Base-by-base conservation (phyloP, 352 stramenopile genomes). In the Thalassiosira pacifica region DNA sequence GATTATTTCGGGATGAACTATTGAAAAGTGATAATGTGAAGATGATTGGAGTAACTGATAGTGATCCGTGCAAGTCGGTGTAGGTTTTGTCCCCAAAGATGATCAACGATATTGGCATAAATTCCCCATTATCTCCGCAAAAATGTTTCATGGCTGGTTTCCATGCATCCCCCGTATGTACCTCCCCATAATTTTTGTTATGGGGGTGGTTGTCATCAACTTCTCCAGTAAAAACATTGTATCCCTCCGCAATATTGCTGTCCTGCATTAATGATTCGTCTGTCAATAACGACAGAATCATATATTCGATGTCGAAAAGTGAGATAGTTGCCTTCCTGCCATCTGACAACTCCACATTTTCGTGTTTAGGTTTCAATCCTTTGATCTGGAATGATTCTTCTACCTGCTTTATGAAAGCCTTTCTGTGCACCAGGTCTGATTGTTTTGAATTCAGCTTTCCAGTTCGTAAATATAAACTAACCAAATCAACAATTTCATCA, bases 71-170 rank as follows among this genome's bases (percentile, higher is more conserved):
- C 2, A 61, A 9, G 34, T 79, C 73, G 11, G 64, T 68, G 29
- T 79, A 67, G 11, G 80, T 68, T 37, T 87, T 81, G 27, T 87
- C 73, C 18, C 48, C 64, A 76, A 87, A 87, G 0, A 82, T 11
- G 48, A 83, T 42, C 0, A 87, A 19, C 29, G 26, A 31, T 11
- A 82, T 22, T 0, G 80, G 70, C 42, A 83, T 75, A 29, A 64
- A 42, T 19, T 71, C 8, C 8, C 18, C 10, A 59, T 64, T 16
- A n/a, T 63, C 34, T 16, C 22, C 45, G 26, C 80, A 82, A 61
- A 64, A 87, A 11, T 24, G 16, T 26, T 71, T n/a, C 13, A 24
- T 11, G 4, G 79, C 66, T n/a, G n/a, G 27, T 29, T 71, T 19
- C 79, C 71, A 82, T n/a, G 22, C 34, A n/a, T 78, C 57, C 5